Conservation (phyloP, 2,329 filamentous ascomycete species). For the Fusarium pseudonygamai region DNA sequence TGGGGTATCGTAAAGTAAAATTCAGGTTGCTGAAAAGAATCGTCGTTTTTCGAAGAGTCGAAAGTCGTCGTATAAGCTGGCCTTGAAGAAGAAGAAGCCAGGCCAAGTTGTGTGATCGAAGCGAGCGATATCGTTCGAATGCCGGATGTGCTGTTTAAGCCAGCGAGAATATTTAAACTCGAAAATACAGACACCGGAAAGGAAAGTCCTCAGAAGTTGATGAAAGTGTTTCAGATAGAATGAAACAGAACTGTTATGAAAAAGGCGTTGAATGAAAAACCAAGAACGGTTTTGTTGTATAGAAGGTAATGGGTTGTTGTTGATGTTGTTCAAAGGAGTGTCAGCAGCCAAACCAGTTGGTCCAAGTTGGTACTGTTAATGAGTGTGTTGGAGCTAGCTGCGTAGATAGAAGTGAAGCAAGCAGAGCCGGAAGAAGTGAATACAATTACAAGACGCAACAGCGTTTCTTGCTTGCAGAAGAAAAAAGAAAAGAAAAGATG, state of each 20-base stretch:
- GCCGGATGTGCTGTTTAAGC: slow-evolving; percentile 37
- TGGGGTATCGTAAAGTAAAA: slow-evolving; percentile 35
- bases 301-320: slow-evolving; percentile 15
- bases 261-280: slow-evolving; percentile 22
- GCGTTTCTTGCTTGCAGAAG: slow-evolving; percentile 40
- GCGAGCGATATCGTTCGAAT: slow-evolving; percentile 28
- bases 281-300: slow-evolving; percentile 23
- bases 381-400: slow-evolving; percentile 46
- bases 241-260: slow-evolving; percentile 13
- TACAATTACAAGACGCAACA: slow-evolving; percentile 42
- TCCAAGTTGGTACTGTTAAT: slow-evolving; percentile 49
- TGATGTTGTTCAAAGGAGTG: slow-evolving; percentile 55
- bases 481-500: slow-evolving; percentile 39
- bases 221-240: slow-evolving; percentile 9
- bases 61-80: slow-evolving; percentile 31
- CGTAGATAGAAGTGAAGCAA: slow-evolving; percentile 50
- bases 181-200: slow-evolving; percentile 40
- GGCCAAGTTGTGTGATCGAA: slow-evolving; percentile 27
- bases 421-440: slow-evolving; percentile 44
- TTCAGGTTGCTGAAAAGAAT: slow-evolving; percentile 15
- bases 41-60: slow-evolving; percentile 30
- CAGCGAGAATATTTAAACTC: slow-evolving; percentile 41
- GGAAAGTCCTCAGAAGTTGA: background rate
- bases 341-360: slow-evolving; percentile 69
- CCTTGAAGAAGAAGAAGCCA: slow-evolving; percentile 4